Conservation (phyloP, 1,284 basidiomycete species). For the Ceratobasidium sp. region DNA sequence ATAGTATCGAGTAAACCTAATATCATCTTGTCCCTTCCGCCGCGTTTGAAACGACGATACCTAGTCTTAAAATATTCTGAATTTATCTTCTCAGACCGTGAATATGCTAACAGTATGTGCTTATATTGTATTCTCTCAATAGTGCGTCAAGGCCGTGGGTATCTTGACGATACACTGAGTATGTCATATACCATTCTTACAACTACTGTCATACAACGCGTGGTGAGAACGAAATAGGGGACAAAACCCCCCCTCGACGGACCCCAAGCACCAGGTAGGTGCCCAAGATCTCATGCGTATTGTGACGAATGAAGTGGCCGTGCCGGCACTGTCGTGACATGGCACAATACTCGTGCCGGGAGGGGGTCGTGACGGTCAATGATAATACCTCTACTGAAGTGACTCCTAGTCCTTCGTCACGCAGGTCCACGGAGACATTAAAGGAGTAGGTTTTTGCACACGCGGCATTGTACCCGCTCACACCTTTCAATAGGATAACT, state of each 20-base stretch:
- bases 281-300: neutral
- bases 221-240: neutral
- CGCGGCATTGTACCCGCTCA: neutral
- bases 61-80: neutral
- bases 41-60: neutral
- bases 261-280: neutral
- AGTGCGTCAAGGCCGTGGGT: neutral
- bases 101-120: neutral
- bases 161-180: neutral
- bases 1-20: neutral
- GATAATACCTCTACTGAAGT: neutral
- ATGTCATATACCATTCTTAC: neutral
- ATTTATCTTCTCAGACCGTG: neutral
- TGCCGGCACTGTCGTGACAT: neutral
- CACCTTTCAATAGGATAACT: neutral
- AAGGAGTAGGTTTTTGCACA: neutral
- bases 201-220: neutral
- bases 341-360: neutral
- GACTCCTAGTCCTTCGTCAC: no score
- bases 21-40: neutral
- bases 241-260: neutral
- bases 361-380: neutral
- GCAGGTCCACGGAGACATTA: neutral
- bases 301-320: neutral
- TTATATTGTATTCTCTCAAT: neutral